Conservation (phyloP, 129 eudicot species). For the Chrysanthemum lavandulifolium region DNA sequence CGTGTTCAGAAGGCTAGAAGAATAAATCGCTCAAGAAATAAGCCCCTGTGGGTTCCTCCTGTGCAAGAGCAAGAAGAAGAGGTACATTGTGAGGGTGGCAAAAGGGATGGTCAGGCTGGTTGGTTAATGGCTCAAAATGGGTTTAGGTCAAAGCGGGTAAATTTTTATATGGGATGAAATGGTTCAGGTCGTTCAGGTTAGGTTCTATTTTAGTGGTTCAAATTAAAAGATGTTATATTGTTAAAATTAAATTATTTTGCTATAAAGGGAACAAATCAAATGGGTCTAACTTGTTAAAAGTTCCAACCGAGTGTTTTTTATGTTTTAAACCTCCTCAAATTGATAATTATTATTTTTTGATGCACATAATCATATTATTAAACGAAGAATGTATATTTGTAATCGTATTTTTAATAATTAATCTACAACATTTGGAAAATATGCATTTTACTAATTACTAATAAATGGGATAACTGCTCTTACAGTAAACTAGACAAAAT, state of each 20-base stretch:
- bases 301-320: too few relatives aligned
- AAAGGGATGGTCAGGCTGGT: background rate
- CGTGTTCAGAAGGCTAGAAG: conserved; percentile 98
- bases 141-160: conserved; percentile 5
- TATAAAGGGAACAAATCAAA: background rate
- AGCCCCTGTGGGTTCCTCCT: conserved; percentile 96
- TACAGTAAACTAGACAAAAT: background rate
- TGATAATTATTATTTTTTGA: too few relatives aligned
- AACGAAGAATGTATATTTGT: too few relatives aligned
- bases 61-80: conserved; percentile 97
- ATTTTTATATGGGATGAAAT: background rate
- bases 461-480: too few relatives aligned
- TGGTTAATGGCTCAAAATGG: conserved; percentile 2
- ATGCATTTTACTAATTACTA: too few relatives aligned
- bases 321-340: too few relatives aligned
- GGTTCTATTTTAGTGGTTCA: too few relatives aligned
- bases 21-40: conserved; percentile 90
- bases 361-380: too few relatives aligned
- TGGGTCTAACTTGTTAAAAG: background rate
- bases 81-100: conserved; percentile 36
- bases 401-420: too few relatives aligned
- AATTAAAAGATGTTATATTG: too few relatives aligned
- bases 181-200: too few relatives aligned
- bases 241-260: background rate
- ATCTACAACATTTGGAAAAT: too few relatives aligned